Percentiles rank a stretch among this genome's conserved stretches.
phyloP scores from a whole-genome alignment of 768 basidiomycete species.

The Xerocomellus chrysenteron region DNA sequence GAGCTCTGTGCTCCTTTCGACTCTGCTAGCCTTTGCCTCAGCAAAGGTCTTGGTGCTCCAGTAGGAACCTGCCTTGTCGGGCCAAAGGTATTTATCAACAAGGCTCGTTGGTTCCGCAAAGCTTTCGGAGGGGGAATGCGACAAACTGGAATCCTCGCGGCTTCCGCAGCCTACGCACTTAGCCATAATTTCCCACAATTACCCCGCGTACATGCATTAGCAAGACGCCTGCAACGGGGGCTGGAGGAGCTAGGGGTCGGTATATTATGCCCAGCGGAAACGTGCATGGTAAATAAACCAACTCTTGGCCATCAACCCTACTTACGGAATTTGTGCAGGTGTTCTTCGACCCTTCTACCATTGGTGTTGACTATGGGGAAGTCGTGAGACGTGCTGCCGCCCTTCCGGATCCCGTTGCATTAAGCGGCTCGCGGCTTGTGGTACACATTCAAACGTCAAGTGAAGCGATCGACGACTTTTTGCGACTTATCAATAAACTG shows the following conservation, averaged over 20 bases:
- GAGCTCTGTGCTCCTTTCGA: slow-evolving; percentile 90
- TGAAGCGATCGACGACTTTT: slow-evolving; percentile 77
- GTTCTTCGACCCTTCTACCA: slow-evolving; percentile 74
- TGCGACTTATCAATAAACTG: slow-evolving; percentile 59
- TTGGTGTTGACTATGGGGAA: slow-evolving; percentile 69
- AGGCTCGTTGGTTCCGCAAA: slow-evolving; percentile 88
- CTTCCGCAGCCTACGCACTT: slow-evolving; percentile 81
- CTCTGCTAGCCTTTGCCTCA: slow-evolving; percentile 89
- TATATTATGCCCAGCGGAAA: slow-evolving; percentile 75
- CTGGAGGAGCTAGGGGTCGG: slow-evolving; percentile 71
- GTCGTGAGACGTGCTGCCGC: slow-evolving; percentile 60
- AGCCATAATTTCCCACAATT: slow-evolving; percentile 80
- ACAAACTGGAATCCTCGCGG: slow-evolving; percentile 85
- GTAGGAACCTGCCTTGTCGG: slow-evolving; percentile 86
- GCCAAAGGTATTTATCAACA: slow-evolving; percentile 67
- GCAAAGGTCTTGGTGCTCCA: slow-evolving; percentile 94
- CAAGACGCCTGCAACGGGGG: slow-evolving; percentile 66
- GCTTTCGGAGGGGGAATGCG: slow-evolving; percentile 95
- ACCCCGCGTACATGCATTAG: slow-evolving; percentile 69
- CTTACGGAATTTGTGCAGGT: slow-evolving; percentile 44
- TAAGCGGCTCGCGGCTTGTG: slow-evolving; percentile 78
- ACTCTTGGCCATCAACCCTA: background rate
- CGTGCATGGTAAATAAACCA: slow-evolving; percentile 75
- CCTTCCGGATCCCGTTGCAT: slow-evolving; percentile 66
- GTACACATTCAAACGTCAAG: slow-evolving; percentile 85